Evolutionary conservation across 2,329 filamentous ascomycete genomes (phyloP).

Genomic region (Dothistroma septosporum): DNA sequence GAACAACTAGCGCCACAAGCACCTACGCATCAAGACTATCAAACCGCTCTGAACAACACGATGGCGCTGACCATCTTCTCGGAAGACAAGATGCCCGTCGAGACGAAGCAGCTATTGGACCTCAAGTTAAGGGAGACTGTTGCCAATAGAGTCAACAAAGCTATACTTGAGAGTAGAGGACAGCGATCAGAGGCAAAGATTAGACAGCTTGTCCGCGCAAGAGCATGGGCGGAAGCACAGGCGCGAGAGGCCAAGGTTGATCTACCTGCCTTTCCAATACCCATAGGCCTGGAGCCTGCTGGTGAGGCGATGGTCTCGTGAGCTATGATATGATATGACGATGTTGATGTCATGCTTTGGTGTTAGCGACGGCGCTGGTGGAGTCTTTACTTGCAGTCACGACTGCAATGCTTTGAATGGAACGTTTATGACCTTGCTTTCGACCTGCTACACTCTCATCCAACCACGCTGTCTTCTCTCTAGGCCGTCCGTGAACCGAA

Average conservation of each 20-base stretch:
- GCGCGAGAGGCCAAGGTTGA: conserved; percentile 45
- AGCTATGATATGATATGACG: conserved; percentile 9
- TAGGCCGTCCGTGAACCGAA: background rate
- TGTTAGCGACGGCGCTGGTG: conserved; percentile 27
- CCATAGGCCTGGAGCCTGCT: conserved; percentile 39
- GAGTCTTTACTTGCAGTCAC: conserved; percentile 3
- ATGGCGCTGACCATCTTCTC: conserved; percentile 91
- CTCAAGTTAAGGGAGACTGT: conserved; percentile 75
- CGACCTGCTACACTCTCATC: background rate
- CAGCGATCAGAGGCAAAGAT: conserved; percentile 76
- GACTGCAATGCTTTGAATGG: background rate
- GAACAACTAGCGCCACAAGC: conserved; percentile 83
- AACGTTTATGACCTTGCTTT: conserved; percentile 1
- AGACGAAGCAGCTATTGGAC: conserved; percentile 71
- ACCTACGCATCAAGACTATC: conserved; percentile 72
- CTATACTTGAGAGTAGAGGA: conserved; percentile 71
- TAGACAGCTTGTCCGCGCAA: conserved; percentile 71
- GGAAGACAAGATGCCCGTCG: conserved; percentile 70
- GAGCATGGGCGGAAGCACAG: conserved; percentile 76
- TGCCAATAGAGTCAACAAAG: conserved; percentile 84
- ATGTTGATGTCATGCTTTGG: conserved; percentile 11
- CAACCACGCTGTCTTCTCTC: background rate
- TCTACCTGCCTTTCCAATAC: conserved; percentile 38
- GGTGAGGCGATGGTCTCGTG: conserved; percentile 25
- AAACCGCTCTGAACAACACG: conserved; percentile 83